These are phyloP conservation scores for Aspergillus clavatus DNA, from an alignment of 2,329 filamentous ascomycete genomes.

Conservation along the genomic window DNA sequence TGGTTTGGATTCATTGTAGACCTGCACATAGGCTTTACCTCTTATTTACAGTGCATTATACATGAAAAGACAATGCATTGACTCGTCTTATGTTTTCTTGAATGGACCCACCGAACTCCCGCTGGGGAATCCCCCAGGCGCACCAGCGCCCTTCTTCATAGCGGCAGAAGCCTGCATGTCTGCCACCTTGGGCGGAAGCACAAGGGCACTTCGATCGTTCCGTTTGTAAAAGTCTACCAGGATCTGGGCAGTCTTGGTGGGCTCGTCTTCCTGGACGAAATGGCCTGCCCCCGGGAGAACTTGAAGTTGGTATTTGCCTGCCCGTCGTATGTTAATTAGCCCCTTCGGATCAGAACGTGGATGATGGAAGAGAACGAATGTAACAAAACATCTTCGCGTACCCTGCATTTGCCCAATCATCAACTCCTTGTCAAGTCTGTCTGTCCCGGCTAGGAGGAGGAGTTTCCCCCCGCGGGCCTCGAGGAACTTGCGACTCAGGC, in stretches of 20 bases:
- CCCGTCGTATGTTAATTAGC: neutral
- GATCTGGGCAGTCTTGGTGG: slow-evolving; percentile 79
- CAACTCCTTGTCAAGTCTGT: slow-evolving; percentile 82
- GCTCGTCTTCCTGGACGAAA: slow-evolving; percentile 93
- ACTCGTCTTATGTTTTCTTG: neutral
- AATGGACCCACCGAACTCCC: neutral
- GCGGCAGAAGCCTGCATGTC: slow-evolving; percentile 52
- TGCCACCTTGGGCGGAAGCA: slow-evolving; percentile 87
- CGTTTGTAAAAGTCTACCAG: slow-evolving; percentile 87
- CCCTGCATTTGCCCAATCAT: slow-evolving; percentile 98
- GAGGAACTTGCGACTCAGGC: slow-evolving; percentile 83
- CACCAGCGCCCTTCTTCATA: slow-evolving; percentile 35
- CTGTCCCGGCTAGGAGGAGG: slow-evolving; percentile 79
- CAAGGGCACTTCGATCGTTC: slow-evolving; percentile 79
- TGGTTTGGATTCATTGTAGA: too few species aligned
- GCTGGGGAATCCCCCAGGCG: neutral
- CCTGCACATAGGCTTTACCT: too few species aligned
- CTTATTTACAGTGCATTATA: too few species aligned
- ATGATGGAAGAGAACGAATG: neutral
- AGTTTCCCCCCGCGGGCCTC: slow-evolving; percentile 76
- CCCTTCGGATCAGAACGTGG: too few species aligned
- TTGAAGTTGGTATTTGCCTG: slow-evolving; percentile 85
- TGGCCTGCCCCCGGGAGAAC: slow-evolving; percentile 94
- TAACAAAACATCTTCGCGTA: slow-evolving; percentile 35
- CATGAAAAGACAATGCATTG: neutral